A percentile compares a stretch with the other conserved stretches of the same genome.
These are phyloP conservation scores for Umbelopsis ramanniana DNA, from an alignment of 192 early-diverging fungal species.

Conservation along the genomic window DNA sequence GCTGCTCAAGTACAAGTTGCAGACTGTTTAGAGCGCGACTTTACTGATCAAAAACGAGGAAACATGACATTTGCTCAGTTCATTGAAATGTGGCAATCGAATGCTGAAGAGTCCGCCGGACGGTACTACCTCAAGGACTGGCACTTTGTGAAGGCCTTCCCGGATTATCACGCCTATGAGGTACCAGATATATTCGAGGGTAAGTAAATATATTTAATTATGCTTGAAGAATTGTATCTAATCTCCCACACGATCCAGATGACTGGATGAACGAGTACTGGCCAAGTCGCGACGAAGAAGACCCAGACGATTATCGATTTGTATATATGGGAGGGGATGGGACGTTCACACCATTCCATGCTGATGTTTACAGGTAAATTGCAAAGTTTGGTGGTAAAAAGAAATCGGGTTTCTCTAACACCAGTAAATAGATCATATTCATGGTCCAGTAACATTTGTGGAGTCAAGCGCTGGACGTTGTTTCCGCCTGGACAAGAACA, in stretches of 20 bases:
- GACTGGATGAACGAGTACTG: constrained; percentile 78
- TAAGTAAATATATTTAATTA: constrained; percentile 5
- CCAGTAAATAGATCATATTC: constrained; percentile 60
- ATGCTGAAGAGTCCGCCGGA: neutral
- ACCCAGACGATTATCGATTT: constrained; percentile 78
- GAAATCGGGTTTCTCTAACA: neutral
- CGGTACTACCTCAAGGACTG: constrained; percentile 72
- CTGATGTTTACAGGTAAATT: constrained; percentile 68
- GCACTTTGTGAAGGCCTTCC: constrained; percentile 61
- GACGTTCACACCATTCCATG: constrained; percentile 77
- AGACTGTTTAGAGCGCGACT: constrained; percentile 58
- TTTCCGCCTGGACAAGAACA: constrained; percentile 68
- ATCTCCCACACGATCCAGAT: constrained; percentile 39
- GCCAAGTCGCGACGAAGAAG: constrained; percentile 42
- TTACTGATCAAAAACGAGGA: constrained; percentile 65
- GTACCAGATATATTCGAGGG: constrained; percentile 55
- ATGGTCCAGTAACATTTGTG: constrained; percentile 79
- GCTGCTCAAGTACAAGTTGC: constrained; percentile 60
- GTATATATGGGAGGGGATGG: constrained; percentile 73
- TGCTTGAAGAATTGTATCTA: constrained; percentile 15
- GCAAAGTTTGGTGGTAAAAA: neutral
- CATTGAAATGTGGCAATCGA: constrained; percentile 52
- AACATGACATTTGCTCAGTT: constrained; percentile 61
- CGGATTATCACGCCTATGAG: constrained; percentile 42
- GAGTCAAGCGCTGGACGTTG: constrained; percentile 71